Conservation (phyloP, 768 basidiomycete species). For the Xerocomellus chrysenteron region DNA sequence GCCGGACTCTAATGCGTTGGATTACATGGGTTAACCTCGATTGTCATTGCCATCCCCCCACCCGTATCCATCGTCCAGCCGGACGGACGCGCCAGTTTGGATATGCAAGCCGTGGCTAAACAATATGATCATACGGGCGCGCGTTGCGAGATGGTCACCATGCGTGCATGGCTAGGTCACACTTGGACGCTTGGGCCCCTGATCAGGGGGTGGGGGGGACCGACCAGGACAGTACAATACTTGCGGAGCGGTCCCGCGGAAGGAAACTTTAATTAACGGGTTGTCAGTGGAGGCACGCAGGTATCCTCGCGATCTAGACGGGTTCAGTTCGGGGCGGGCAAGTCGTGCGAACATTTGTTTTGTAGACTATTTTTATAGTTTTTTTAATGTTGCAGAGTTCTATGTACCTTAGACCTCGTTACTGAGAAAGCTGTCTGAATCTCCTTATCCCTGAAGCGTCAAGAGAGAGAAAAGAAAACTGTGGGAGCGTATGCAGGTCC, state of each 20-base stretch:
- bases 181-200: neutral
- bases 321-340: neutral
- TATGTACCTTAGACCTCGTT: too few species aligned
- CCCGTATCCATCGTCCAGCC: neutral
- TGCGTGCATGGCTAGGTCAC: neutral
- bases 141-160: neutral
- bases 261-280: neutral
- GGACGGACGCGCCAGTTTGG: neutral
- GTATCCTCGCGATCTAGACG: neutral
- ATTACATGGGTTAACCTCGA: neutral
- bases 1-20: neutral
- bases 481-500: too few species aligned
- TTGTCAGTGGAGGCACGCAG: neutral
- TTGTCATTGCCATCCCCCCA: neutral
- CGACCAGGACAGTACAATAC: neutral
- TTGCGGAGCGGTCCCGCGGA: neutral
- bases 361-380: neutral
- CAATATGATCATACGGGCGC: neutral
- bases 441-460: too few species aligned
- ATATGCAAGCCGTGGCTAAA: neutral
- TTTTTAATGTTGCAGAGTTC: neutral
- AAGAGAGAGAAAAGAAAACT: too few species aligned
- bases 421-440: too few species aligned
- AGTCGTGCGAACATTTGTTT: neutral
- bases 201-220: neutral